Percentiles rank a stretch among this genome's conserved stretches.
phyloP scores from a whole-genome alignment of 257 asterid species.

The Ilex aquifolium region DNA sequence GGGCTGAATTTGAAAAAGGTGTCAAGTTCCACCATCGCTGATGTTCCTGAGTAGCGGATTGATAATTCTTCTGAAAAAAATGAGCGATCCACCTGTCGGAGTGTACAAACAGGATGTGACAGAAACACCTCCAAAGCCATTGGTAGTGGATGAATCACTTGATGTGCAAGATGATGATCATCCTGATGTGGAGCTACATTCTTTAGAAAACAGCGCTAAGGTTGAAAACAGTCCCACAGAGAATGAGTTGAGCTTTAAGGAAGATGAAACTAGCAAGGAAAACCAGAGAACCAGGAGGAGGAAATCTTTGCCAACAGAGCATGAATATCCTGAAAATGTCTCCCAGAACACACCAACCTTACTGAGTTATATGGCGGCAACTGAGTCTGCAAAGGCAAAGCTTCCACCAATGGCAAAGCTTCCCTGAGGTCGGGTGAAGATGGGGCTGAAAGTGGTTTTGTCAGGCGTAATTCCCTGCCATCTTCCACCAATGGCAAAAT shows the following conservation, averaged over 20 bases:
- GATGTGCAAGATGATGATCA: conserved; percentile 25
- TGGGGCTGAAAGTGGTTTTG: conserved; percentile 39
- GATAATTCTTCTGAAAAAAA: conserved; percentile 17
- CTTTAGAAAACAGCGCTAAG: conserved; percentile 39
- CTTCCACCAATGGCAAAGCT: conserved; percentile 46
- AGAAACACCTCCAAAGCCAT: conserved; percentile 15
- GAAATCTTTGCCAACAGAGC: conserved; percentile 72
- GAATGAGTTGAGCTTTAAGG: conserved; percentile 39
- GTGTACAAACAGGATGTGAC: conserved; percentile 25
- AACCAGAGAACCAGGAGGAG: conserved; percentile 57
- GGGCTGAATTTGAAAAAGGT: conserved; percentile 27
- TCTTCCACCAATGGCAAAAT: conserved; percentile 51
- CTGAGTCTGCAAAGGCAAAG: conserved; percentile 90
- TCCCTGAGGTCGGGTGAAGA: conserved; percentile 50
- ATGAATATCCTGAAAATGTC: conserved; percentile 58
- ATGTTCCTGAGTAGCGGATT: conserved; percentile 32
- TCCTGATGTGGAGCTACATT: conserved; percentile 34
- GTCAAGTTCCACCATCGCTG: conserved; percentile 25
- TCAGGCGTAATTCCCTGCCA: conserved; percentile 80
- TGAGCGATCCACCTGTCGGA: conserved; percentile 19
- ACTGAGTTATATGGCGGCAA: conserved; percentile 96
- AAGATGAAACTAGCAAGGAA: conserved; percentile 53
- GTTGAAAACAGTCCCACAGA: conserved; percentile 23
- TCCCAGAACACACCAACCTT: conserved; percentile 60
- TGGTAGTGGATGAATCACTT: conserved; percentile 32